A percentile compares a stretch with the other conserved stretches of the same genome.
Conservation (phyloP, 331 rosid genomes). For the Saraca asoca region DNA sequence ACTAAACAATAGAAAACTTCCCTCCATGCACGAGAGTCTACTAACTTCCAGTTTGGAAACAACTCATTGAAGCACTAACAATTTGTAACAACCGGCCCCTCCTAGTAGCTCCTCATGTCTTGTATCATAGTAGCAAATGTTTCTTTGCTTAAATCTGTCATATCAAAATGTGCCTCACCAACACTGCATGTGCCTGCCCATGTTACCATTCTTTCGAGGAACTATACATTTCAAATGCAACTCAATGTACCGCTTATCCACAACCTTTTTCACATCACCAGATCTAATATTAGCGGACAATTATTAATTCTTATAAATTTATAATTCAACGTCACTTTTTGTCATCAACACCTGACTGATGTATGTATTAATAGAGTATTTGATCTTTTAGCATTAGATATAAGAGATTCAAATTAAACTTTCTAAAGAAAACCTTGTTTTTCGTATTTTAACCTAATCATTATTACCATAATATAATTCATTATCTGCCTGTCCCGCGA, state of each 20-base stretch:
- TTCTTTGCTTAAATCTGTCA: slow-evolving; percentile 31
- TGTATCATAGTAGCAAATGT: slow-evolving; percentile 36
- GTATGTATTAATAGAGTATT: too few species aligned
- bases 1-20: slow-evolving; percentile 43
- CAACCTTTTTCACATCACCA: too few species aligned
- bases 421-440: too few species aligned
- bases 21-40: slow-evolving; percentile 39
- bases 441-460: too few species aligned
- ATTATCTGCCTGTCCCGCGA: too few species aligned
- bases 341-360: too few species aligned
- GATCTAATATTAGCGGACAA: too few species aligned
- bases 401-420: too few species aligned
- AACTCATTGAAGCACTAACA: slow-evolving; percentile 53
- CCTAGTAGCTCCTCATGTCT: slow-evolving; percentile 44
- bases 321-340: too few species aligned
- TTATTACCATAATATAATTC: too few species aligned
- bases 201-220: slow-evolving; percentile 35
- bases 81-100: slow-evolving; percentile 45
- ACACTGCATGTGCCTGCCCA: slow-evolving; percentile 53
- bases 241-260: not conserved
- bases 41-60: slow-evolving; percentile 50
- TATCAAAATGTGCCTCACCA: slow-evolving; percentile 32
- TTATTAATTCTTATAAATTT: too few species aligned
- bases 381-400: too few species aligned
- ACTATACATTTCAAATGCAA: not conserved